Evolutionary conservation across 371 early-diverging fungal species (phyloP), one percentile per base, ranked within the genome.

Genomic region (Capillidium heterosporum): DNA sequence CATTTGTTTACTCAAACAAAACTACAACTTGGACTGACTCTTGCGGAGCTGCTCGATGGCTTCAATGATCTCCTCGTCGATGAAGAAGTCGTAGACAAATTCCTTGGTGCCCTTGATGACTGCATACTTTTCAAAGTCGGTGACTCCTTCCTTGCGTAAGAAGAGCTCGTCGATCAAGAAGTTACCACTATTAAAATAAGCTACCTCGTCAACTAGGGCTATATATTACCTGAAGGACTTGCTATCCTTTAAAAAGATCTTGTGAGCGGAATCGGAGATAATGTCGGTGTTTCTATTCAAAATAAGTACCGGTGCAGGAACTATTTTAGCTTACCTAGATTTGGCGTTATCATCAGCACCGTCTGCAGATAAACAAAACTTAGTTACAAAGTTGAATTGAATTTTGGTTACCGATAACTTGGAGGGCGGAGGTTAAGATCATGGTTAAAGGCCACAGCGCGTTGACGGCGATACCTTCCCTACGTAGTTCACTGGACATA

Each of bases 181-280:
- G 57, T 86, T 73, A 55, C 88, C 87, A 8, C 71, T 74, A 58
- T 60, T 62, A 24, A 44, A 19, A 10, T 17, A 39, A 32, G 13
- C 4, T 43, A 23, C 32, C 11, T 28, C 5, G 11, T 39, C 8
- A 2, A 53, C 4, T 32, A 32, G 13, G 31, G 4, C 24, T 10
- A 28, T 23, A 21, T 15, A 13, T 43, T 46, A 64, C 56, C 76
- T 76, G 64, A 72, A 86, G 29, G 49, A 56, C 41, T 58, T 48
- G 31, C 69, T 54, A 31, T 72, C 65, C 65, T 82, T 77, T 53
- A 56, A 58, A 13, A 82, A 67, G 17, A 89, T 67, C 48, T 69
- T 53, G 50, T 76, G 69, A 15, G 89, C 89, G 0, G 89, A 83
- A 65, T 89, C 89, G 1, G 87, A 80, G 81, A 89, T 84, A 59